Percentiles rank a stretch among this genome's conserved stretches.
These are phyloP conservation scores for Termitomyces titanicus DNA, from an alignment of 768 basidiomycete genomes.

Conservation along the genomic window DNA sequence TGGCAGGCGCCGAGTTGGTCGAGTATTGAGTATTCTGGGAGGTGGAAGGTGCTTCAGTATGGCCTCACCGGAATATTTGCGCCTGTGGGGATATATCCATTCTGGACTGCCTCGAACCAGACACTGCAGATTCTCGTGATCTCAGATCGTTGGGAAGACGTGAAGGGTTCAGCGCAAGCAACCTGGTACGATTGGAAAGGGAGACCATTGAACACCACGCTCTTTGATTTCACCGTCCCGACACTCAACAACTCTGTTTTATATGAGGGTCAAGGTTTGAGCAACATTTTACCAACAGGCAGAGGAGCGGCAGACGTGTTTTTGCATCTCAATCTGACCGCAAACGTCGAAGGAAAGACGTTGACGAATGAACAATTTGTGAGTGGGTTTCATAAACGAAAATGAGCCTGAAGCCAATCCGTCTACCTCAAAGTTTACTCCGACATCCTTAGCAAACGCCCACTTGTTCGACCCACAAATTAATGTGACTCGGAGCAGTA, in stretches of 20 bases:
- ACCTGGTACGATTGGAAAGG: slow-evolving; percentile 61
- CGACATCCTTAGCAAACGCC: slow-evolving; percentile 42
- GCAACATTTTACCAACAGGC: slow-evolving; percentile 41
- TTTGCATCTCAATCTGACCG: slow-evolving; percentile 48
- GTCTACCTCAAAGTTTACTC: slow-evolving; percentile 40
- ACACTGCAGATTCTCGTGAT: slow-evolving; percentile 46
- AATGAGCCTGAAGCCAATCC: neutral
- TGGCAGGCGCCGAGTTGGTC: slow-evolving; percentile 60
- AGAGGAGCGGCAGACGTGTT: slow-evolving; percentile 41
- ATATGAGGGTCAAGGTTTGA: slow-evolving; percentile 35
- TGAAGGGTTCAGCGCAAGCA: slow-evolving; percentile 42
- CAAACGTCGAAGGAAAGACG: slow-evolving; percentile 33
- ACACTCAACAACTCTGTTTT: slow-evolving; percentile 48
- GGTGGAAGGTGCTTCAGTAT: slow-evolving; percentile 60
- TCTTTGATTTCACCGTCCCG: slow-evolving; percentile 38
- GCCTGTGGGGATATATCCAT: slow-evolving; percentile 49
- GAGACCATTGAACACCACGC: slow-evolving; percentile 31
- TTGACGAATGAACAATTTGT: slow-evolving; percentile 53
- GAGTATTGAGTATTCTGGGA: slow-evolving; percentile 51
- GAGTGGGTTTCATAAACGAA: slow-evolving; percentile 14
- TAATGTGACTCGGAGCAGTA: slow-evolving; percentile 21
- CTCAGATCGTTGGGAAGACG: slow-evolving; percentile 48
- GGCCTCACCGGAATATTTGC: slow-evolving; percentile 40
- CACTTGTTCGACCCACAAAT: slow-evolving; percentile 51
- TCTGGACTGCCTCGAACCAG: slow-evolving; percentile 49